Evolutionary conservation across 2,329 filamentous ascomycete species (phyloP).

Genomic region (Aspergillus ochraceus): DNA sequence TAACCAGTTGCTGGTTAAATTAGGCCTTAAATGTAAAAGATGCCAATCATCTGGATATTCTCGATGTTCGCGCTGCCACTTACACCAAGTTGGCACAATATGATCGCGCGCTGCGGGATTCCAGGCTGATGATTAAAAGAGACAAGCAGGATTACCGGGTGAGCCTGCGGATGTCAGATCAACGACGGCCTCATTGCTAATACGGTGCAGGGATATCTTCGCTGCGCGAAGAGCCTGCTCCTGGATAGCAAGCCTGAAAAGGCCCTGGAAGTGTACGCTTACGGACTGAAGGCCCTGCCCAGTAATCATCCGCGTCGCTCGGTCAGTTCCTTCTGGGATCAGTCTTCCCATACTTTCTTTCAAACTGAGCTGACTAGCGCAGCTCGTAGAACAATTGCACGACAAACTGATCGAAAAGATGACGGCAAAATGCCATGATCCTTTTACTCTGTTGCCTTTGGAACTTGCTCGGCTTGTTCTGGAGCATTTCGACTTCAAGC

Average conservation of each 20-base stretch:
- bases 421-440: constrained; percentile 41
- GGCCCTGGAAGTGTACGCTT: constrained; percentile 58
- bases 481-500: constrained; percentile 52
- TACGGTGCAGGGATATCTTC: constrained; percentile 52
- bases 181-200: constrained; percentile 9
- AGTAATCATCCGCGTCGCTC: constrained; percentile 35
- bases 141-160: constrained; percentile 53
- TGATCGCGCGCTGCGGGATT: constrained; percentile 55
- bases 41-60: constrained; percentile 40
- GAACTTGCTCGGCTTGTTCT: constrained; percentile 56
- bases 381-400: constrained; percentile 49
- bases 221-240: constrained; percentile 50
- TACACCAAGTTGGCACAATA: constrained; percentile 54
- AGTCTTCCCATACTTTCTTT: background rate
- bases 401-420: constrained; percentile 43
- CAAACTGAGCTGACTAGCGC: constrained; percentile 3
- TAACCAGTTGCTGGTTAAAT: background rate
- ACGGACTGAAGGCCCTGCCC: constrained; percentile 56
- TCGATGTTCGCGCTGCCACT: constrained; percentile 58
- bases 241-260: constrained; percentile 52
- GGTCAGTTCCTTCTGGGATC: constrained; percentile 21
- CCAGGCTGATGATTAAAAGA: constrained; percentile 56
- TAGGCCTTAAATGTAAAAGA: constrained; percentile 40
- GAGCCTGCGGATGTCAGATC: background rate
- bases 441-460: constrained; percentile 53